These are phyloP conservation scores for Botrytis deweyae DNA, from an alignment of 2,329 filamentous ascomycete species.

Conservation along the genomic window DNA sequence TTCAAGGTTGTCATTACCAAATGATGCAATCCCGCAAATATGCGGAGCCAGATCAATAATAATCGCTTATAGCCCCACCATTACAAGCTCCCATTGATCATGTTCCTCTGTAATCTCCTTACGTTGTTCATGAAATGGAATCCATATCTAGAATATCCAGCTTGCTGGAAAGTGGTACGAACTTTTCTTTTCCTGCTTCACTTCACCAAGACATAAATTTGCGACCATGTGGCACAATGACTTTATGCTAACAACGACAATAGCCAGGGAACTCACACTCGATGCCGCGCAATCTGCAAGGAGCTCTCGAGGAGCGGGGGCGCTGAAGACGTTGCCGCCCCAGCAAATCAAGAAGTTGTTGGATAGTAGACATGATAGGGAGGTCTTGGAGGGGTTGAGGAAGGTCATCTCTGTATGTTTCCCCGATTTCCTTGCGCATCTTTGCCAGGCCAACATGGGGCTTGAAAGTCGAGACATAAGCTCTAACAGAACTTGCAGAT, in stretches of 20 bases:
- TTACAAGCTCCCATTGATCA: slow-evolving; percentile 27
- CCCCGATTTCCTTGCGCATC: neutral
- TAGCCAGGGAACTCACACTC: slow-evolving; percentile 94
- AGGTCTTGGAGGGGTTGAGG: slow-evolving; percentile 87
- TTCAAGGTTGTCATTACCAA: slow-evolving; percentile 8
- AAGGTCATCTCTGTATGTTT: slow-evolving; percentile 76
- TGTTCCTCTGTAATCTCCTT: slow-evolving; percentile 29
- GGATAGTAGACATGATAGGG: slow-evolving; percentile 89
- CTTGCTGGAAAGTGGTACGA: slow-evolving; percentile 87
- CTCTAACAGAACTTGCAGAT: slow-evolving; percentile 57
- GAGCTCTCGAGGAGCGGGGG: slow-evolving; percentile 51
- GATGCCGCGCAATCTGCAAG: slow-evolving; percentile 92
- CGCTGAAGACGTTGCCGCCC: slow-evolving; percentile 67
- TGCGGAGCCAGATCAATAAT: slow-evolving; percentile 23
- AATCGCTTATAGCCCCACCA: slow-evolving; percentile 36
- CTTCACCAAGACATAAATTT: neutral
- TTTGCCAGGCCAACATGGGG: neutral
- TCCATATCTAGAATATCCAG: slow-evolving; percentile 91
- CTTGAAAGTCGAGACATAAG: slow-evolving; percentile 3
- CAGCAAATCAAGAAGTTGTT: slow-evolving; percentile 90
- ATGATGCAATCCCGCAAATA: slow-evolving; percentile 19
- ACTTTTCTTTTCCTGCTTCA: slow-evolving; percentile 8
- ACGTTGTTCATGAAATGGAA: slow-evolving; percentile 69
- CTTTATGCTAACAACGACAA: slow-evolving; percentile 25
- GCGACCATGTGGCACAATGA: slow-evolving; percentile 20